These are phyloP conservation scores for Cystobasidium pallidum DNA, from an alignment of 1,284 basidiomycete species.

Conservation along the genomic window DNA sequence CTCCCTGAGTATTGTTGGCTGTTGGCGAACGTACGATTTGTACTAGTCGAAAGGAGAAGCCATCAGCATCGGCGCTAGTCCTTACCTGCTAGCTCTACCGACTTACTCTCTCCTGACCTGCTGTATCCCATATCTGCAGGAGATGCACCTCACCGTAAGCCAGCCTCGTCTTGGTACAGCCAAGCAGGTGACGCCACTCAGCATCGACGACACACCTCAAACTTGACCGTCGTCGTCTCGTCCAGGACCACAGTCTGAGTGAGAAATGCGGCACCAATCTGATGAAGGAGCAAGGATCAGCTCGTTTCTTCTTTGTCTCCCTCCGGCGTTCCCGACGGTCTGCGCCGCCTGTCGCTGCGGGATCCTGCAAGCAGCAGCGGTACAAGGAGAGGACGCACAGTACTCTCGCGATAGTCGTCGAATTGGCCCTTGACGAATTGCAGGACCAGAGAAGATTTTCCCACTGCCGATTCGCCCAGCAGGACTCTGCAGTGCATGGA, in stretches of 20 bases:
- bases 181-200: conserved; percentile 12
- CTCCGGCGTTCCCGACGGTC: no score
- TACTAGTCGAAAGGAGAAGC: conserved; percentile 17
- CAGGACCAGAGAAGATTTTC: conserved; percentile 93
- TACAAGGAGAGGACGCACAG: conserved; percentile 15
- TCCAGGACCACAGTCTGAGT: conserved; percentile 93
- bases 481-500: conserved; percentile 25
- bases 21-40: conserved; percentile 33
- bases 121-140: conserved; percentile 69
- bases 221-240: conserved; percentile 88
- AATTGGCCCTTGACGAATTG: conserved; percentile 97
- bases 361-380: conserved; percentile 1
- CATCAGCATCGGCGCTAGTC: not conserved
- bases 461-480: conserved; percentile 91
- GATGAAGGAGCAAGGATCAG: not conserved
- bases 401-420: conserved; percentile 84
- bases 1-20: no score
- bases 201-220: conserved; percentile 63
- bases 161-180: not conserved
- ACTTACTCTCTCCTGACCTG: conserved; percentile 78
- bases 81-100: not conserved
- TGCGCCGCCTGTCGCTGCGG: conserved; percentile 7
- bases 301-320: no score
- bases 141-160: not conserved
- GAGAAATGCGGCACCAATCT: conserved; percentile 78